These are phyloP conservation scores for Ilyonectria destructans DNA, from an alignment of 2,329 filamentous ascomycete genomes.

Conservation along the genomic window DNA sequence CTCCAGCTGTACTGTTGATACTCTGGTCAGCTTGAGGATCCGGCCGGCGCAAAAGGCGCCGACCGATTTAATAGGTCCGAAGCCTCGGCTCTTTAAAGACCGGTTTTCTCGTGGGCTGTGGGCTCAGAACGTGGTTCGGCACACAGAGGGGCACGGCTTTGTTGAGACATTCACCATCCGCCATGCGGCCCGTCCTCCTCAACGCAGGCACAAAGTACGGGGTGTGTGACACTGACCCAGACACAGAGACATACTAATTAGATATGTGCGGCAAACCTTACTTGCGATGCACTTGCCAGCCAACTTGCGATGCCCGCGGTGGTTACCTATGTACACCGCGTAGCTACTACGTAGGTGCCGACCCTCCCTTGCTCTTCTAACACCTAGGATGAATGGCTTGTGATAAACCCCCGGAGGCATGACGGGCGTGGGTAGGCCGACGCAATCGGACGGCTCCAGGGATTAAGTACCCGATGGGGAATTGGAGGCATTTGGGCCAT, in stretches of 20 bases:
- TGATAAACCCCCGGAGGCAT: background rate
- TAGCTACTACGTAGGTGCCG: background rate
- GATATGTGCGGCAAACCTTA: background rate
- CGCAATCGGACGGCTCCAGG: conserved; percentile 40
- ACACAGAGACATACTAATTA: background rate
- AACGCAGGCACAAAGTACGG: conserved; percentile 11
- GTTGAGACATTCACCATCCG: conserved; percentile 27
- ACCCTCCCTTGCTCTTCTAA: background rate
- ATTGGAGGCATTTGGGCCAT: conserved; percentile 39
- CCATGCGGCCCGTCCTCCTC: conserved; percentile 20
- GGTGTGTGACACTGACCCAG: background rate
- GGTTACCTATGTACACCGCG: background rate
- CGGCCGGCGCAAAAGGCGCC: background rate
- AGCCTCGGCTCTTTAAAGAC: conserved; percentile 28
- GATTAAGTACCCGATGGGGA: conserved; percentile 29
- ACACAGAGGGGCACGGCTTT: conserved; percentile 22
- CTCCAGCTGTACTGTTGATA: background rate
- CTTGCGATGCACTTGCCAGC: background rate
- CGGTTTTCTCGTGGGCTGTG: conserved; percentile 27
- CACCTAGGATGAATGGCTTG: background rate
- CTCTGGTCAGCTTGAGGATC: background rate
- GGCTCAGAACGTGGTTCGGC: conserved; percentile 16
- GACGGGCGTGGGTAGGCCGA: conserved; percentile 17
- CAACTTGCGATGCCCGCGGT: background rate
- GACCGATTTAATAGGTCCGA: conserved; percentile 23